phyloP scores from a whole-genome alignment of 2,329 filamentous ascomycete genomes.

The Pyrenophora teres region DNA sequence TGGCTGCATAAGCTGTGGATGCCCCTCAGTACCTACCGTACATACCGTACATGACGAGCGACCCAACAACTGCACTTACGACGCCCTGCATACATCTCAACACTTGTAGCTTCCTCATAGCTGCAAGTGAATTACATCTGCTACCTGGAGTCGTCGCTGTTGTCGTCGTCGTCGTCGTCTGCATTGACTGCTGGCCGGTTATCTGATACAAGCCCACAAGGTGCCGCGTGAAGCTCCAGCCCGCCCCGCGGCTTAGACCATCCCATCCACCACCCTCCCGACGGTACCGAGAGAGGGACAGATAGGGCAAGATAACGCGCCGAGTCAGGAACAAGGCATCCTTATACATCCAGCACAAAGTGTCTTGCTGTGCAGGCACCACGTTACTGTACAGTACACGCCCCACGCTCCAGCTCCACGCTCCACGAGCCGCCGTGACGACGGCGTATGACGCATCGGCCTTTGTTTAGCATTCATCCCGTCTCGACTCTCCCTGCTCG shows the following conservation, averaged over 20 bases:
- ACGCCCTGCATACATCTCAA: slow-evolving; percentile 23
- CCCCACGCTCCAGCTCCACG: neutral
- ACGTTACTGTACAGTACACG: slow-evolving; percentile 2
- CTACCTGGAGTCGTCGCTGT: neutral
- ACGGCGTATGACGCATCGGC: slow-evolving; percentile 33
- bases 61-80: slow-evolving; percentile 13
- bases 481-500: slow-evolving; percentile 24
- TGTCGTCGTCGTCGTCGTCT: neutral
- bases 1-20: slow-evolving; percentile 24
- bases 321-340: slow-evolving; percentile 22
- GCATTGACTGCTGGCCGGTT: slow-evolving; percentile 27
- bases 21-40: slow-evolving; percentile 12
- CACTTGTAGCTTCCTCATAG: slow-evolving; percentile 17
- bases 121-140: neutral
- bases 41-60: slow-evolving; percentile 2
- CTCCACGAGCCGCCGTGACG: slow-evolving; percentile 26
- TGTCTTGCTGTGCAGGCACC: slow-evolving; percentile 23
- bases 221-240: slow-evolving; percentile 14
- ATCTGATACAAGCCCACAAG: slow-evolving; percentile 8
- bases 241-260: slow-evolving; percentile 7
- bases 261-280: slow-evolving; percentile 13
- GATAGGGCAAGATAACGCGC: slow-evolving; percentile 16
- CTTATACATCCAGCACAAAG: slow-evolving; percentile 6
- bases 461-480: slow-evolving; percentile 25
- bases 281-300: slow-evolving; percentile 11